Conservation (phyloP, 2,329 filamentous ascomycete genomes). For the Phialocephala subalpina region DNA sequence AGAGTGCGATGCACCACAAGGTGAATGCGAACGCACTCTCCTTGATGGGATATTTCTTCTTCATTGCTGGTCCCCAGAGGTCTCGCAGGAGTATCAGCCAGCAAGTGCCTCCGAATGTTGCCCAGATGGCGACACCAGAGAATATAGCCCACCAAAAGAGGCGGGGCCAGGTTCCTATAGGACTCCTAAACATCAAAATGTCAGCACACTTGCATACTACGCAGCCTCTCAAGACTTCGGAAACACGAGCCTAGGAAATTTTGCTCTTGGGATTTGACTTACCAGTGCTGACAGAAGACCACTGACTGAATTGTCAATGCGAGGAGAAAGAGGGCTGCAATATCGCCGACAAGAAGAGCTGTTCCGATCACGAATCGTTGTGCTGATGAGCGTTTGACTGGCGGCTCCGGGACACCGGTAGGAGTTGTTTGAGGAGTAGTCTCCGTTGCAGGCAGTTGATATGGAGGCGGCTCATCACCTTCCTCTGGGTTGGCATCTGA, state of each 20-base stretch:
- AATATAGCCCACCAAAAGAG: conserved; percentile 22
- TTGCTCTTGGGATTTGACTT: neutral
- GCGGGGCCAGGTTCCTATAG: neutral
- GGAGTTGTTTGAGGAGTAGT: neutral
- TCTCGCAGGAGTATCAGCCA: conserved; percentile 25
- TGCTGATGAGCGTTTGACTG: conserved; percentile 19
- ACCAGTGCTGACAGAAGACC: conserved; percentile 14
- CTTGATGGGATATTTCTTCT: conserved; percentile 20
- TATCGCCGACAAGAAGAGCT: conserved; percentile 8
- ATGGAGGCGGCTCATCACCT: conserved; percentile 29
- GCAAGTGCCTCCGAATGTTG: conserved; percentile 14
- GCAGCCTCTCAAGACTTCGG: neutral
- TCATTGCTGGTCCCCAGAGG: conserved; percentile 23
- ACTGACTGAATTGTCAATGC: conserved; percentile 19
- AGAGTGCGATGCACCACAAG: conserved; percentile 2
- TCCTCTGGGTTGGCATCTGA: neutral
- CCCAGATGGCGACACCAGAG: neutral
- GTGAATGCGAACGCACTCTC: conserved; percentile 2
- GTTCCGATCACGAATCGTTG: conserved; percentile 25
- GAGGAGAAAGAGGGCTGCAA: conserved; percentile 13
- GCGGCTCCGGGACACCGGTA: neutral
- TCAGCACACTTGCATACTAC: neutral
- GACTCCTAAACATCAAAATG: conserved; percentile 3
- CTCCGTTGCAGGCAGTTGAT: conserved; percentile 12
- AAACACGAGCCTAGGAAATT: neutral